Base-by-base conservation (phyloP, 345 rosid genomes). In the Syzygium aqueum region DNA sequence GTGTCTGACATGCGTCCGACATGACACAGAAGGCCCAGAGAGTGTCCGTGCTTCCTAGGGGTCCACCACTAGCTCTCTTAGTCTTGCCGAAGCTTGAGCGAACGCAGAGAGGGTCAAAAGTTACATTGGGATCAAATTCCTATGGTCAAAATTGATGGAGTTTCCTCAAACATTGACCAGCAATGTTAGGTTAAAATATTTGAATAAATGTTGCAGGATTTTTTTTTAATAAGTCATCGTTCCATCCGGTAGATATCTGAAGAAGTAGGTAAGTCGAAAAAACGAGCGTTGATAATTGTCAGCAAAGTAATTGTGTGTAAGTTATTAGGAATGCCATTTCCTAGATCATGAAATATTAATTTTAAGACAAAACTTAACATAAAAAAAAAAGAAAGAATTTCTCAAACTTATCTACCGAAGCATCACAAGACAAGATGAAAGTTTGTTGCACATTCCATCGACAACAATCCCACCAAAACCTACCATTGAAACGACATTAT, bases 201-300 rank as follows among this genome's bases (percentile, higher is more conserved):
- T 11, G 80, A 17, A 17, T 3, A 17, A 8, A 19, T 67, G 14
- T 67, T 67, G 80, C 9, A 33, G 46, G 11, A 8, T 30, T 67
- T 4, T 67, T 15, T 8, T 63, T 43, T 43, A 43, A 33, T 30
- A 67, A 67, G 4, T 2, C 22, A 33, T 67, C 80, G 5, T 33
- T 67, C 46, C 23, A 2, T 17, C 80, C 12, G 5, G 10, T 19
- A 33, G 11, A 33, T 0, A 67, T 67, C 73, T 61, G n/a, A 33
- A 30, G 78, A 33, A 67, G 80, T 30, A 30, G 23, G 2, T 33
- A 67, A 33, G 11, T 67, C 5, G 46, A 67, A 33, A 43, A 33
- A 3, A 67, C 1, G 4, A 33, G 2, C 8, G 0, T 21, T 33
- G 13, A 12, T 1, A 0, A 19, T 43, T 43, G 46, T 5, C 46